Percentiles rank a stretch among this genome's conserved stretches.
These are phyloP conservation scores for Ophiostoma sp. DNA, from an alignment of 2,329 filamentous ascomycete genomes.

Conservation along the genomic window DNA sequence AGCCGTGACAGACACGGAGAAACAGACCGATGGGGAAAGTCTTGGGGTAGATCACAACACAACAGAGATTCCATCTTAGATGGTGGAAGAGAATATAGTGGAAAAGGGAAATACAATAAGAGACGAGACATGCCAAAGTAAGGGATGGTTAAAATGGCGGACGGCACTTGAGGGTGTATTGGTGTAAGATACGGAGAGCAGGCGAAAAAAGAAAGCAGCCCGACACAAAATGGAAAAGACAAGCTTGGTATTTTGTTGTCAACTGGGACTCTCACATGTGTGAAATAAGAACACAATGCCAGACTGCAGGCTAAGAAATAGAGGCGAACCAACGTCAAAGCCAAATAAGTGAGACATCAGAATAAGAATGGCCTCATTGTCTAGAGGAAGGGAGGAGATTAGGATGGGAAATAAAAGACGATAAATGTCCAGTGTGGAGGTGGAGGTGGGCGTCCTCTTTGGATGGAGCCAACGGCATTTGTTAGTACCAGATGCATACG, in stretches of 20 bases:
- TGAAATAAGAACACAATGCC: neutral
- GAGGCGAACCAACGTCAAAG: neutral
- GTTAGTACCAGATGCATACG: neutral
- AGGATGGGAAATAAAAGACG: neutral
- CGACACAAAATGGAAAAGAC: neutral
- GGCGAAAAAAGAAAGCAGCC: neutral
- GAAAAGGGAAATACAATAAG: neutral
- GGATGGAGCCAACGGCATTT: neutral
- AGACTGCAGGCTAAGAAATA: neutral
- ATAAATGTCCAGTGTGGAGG: neutral
- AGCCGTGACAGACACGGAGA: conserved; percentile 19
- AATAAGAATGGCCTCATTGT: neutral
- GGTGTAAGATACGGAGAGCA: neutral
- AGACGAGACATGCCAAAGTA: neutral
- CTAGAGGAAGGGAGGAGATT: neutral
- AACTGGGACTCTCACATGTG: neutral
- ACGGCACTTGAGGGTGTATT: neutral
- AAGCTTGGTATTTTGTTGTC: neutral
- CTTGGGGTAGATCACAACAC: neutral
- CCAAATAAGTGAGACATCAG: conserved; percentile 10
- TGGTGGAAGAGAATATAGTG: neutral
- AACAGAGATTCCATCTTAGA: neutral
- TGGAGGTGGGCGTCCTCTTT: too few species aligned
- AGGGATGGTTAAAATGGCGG: neutral
- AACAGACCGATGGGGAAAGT: neutral